A percentile compares a stretch with the other conserved stretches of the same genome.
Evolutionary conservation across 73 alveolate genomes (phyloP).

Genomic region (Paramecium sexaurelia): DNA sequence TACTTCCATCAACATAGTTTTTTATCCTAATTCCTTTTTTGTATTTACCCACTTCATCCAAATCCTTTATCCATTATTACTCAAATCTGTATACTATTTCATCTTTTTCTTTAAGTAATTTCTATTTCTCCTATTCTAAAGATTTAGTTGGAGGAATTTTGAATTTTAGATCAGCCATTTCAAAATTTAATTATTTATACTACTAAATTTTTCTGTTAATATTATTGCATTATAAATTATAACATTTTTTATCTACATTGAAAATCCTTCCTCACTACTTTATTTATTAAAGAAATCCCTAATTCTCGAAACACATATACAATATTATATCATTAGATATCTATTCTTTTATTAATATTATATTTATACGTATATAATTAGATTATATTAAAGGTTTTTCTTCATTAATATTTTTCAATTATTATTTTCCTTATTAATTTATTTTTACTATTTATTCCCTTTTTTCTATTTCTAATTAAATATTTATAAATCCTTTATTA

Average conservation of each 20-base stretch:
- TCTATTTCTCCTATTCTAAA: conserved; percentile 12
- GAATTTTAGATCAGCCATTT: conserved; percentile 35
- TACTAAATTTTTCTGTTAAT: neutral
- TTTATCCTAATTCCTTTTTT: conserved; percentile 53
- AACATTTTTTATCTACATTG: neutral
- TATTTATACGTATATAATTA: too few species aligned
- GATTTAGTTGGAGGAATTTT: neutral
- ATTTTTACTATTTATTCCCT: conserved; percentile 7
- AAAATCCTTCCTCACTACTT: too few species aligned
- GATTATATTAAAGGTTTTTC: neutral
- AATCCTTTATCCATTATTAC: conserved; percentile 9
- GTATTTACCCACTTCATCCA: conserved; percentile 12
- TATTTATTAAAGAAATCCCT: too few species aligned
- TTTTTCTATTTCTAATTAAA: conserved; percentile 13
- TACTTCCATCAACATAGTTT: conserved; percentile 67
- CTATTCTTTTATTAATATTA: too few species aligned
- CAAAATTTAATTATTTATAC: neutral
- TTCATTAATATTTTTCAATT: neutral
- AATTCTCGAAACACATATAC: too few species aligned
- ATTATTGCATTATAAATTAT: neutral
- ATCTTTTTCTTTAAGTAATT: conserved; percentile 22
- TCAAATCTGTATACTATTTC: conserved; percentile 26
- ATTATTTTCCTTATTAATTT: neutral
- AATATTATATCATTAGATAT: too few species aligned
- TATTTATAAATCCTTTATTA: conserved; percentile 32